phyloP scores from a whole-genome alignment of 2,329 filamentous ascomycete genomes.

The Zalaria sp. region DNA sequence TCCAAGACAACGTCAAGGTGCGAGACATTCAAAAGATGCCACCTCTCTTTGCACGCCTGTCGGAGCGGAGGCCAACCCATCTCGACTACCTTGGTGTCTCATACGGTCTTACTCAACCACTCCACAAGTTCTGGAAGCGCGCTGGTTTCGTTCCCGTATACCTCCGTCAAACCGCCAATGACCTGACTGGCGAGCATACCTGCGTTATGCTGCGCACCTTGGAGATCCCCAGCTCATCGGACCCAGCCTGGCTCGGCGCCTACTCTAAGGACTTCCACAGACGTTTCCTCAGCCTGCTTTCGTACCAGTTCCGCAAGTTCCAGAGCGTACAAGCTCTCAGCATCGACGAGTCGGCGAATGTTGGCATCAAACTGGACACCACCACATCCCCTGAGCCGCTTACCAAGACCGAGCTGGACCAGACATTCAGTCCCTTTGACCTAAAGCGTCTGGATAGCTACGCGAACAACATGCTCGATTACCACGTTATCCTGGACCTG shows the following conservation, averaged over 20 bases:
- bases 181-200: conserved; percentile 92
- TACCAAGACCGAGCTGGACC: conserved; percentile 63
- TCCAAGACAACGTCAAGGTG: conserved; percentile 79
- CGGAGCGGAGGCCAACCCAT: conserved; percentile 62
- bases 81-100: conserved; percentile 94
- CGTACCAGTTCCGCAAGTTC: conserved; percentile 84
- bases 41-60: conserved; percentile 77
- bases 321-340: conserved; percentile 64
- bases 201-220: conserved; percentile 92
- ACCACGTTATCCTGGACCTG: conserved; percentile 91
- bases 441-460: conserved; percentile 91
- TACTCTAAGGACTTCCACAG: conserved; percentile 89
- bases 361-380: conserved; percentile 49
- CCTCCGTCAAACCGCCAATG: conserved; percentile 86
- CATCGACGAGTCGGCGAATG: conserved; percentile 72
- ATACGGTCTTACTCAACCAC: conserved; percentile 72
- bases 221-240: conserved; percentile 41
- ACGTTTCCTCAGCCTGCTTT: conserved; percentile 79
- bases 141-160: conserved; percentile 80
- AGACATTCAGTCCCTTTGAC: conserved; percentile 74
- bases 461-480: conserved; percentile 92
- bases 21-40: conserved; percentile 86
- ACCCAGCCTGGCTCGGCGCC: conserved; percentile 74
- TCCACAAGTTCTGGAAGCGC: conserved; percentile 97
- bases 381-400: conserved; percentile 41